These are phyloP conservation scores for Funneliformis mosseae DNA, from an alignment of 192 early-diverging fungal genomes.

Conservation along the genomic window DNA sequence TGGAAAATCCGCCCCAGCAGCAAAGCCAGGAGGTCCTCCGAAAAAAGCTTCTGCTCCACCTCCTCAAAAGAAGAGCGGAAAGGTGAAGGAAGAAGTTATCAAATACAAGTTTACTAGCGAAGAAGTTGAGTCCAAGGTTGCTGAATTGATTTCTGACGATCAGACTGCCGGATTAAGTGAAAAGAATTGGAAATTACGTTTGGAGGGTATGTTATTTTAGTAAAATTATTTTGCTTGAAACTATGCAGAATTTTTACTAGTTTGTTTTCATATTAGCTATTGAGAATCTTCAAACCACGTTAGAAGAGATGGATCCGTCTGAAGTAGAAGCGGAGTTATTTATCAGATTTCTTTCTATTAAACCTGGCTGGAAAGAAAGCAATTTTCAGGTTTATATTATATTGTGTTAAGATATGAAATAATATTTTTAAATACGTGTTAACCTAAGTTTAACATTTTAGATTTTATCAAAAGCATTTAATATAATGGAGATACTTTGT, in stretches of 20 bases:
- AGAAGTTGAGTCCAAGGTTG: slow-evolving; percentile 66
- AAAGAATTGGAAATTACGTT: slow-evolving; percentile 84
- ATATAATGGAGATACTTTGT: slow-evolving; percentile 74
- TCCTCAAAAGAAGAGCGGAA: slow-evolving; percentile 43
- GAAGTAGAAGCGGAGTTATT: slow-evolving; percentile 80
- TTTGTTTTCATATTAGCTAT: slow-evolving; percentile 48
- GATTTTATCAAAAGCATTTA: slow-evolving; percentile 74
- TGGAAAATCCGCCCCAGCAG: slow-evolving; percentile 20
- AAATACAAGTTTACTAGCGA: slow-evolving; percentile 74
- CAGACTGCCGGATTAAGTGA: slow-evolving; percentile 67
- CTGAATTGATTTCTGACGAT: slow-evolving; percentile 61
- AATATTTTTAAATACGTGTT: background rate
- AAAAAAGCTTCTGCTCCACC: slow-evolving; percentile 37
- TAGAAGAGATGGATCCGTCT: slow-evolving; percentile 55
- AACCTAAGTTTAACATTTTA: background rate
- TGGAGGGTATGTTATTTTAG: slow-evolving; percentile 58
- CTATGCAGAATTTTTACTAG: background rate
- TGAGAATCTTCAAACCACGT: slow-evolving; percentile 70
- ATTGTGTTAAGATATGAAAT: background rate
- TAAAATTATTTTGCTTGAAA: background rate
- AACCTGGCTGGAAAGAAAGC: slow-evolving; percentile 96
- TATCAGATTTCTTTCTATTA: slow-evolving; percentile 74
- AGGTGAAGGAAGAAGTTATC: slow-evolving; percentile 58
- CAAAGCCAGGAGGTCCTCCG: slow-evolving; percentile 34
- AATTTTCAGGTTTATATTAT: slow-evolving; percentile 79